Evolutionary conservation across 345 rosid genomes (phyloP), one percentile per base, ranked within the genome.

Genomic region (Euphorbia lathyris): DNA sequence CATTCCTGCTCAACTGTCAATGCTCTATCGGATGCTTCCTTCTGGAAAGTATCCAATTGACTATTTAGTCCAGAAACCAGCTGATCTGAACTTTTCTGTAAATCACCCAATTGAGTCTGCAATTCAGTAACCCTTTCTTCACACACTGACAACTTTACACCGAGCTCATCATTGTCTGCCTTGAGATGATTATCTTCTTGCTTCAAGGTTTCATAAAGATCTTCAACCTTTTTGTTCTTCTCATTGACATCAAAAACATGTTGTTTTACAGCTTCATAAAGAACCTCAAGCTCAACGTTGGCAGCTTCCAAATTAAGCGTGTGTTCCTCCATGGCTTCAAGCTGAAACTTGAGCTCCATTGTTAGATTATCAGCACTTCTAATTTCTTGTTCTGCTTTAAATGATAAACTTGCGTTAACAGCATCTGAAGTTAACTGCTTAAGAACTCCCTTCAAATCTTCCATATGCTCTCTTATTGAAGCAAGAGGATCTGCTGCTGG

Each of bases 181-280:
- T 83, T 63, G 25, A 84, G 82, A 67, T 70, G 71, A 55, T 56
- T 70, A 72, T 78, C 85, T 71, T 81, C 76, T 73, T 58, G 77
- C 77, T 76, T 83, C 62, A 82, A 65, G 65, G 77, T 74, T 72
- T 86, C 89, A 81, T 59, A 73, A 11, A 71, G 81, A 78, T 65
- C 63, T 79, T 79, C 84, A 68, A 89, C 85, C 77, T 86, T 85
- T 47, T 34, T 71, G 61, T 74, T 83, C 68, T 76, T 79, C 42
- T 74, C 82, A 45, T 84, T 80, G 76, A 85, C 43, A 66, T 23
- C 77, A 69, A 9, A 74, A 11, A 81, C 66, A 45, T 83, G 81
- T 64, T 85, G 86, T 82, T 83, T 91, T 58, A 77, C 52, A 67
- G 78, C 89, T 83, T 90, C 97, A 73, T 75, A 81, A 43, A 83